phyloP scores from a whole-genome alignment of 495 filamentous ascomycete species.

The Penicillium chermesinum region DNA sequence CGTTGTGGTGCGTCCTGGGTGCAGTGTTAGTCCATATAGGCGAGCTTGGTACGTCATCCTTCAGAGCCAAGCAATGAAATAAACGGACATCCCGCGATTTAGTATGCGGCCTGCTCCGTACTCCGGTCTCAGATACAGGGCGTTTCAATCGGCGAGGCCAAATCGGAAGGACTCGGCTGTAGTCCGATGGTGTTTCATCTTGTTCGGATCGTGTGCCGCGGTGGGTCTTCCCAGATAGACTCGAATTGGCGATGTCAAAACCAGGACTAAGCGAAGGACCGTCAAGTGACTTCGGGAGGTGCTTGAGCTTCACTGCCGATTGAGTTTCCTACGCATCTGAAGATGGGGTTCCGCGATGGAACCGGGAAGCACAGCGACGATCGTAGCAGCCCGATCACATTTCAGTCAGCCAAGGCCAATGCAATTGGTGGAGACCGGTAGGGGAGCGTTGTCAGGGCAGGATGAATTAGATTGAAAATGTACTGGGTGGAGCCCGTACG shows the following conservation, averaged over 20 bases:
- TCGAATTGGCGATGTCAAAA: neutral
- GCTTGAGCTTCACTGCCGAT: neutral
- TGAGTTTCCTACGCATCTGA: no score
- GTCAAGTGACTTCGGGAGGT: neutral
- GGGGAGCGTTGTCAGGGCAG: neutral
- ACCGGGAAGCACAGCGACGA: no score
- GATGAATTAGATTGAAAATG: neutral
- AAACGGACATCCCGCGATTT: slow-evolving; percentile 22
- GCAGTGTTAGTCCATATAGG: neutral
- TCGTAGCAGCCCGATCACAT: no score
- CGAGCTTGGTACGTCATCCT: slow-evolving; percentile 10
- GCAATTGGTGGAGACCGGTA: no score
- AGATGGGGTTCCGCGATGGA: no score
- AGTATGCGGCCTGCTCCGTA: slow-evolving; percentile 15
- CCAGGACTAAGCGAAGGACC: neutral
- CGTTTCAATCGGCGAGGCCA: slow-evolving; percentile 10
- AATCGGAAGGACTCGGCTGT: slow-evolving; percentile 29
- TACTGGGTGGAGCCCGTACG: neutral
- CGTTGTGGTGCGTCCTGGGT: no score
- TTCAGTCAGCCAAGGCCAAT: no score
- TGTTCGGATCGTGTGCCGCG: slow-evolving; percentile 24
- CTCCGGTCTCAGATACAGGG: slow-evolving; percentile 22
- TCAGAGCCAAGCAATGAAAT: slow-evolving; percentile 12
- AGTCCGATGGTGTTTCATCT: slow-evolving; percentile 20
- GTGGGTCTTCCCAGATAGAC: slow-evolving; percentile 21